phyloP scores from a whole-genome alignment of 495 filamentous ascomycete genomes.

The Bacidia gigantensis region DNA sequence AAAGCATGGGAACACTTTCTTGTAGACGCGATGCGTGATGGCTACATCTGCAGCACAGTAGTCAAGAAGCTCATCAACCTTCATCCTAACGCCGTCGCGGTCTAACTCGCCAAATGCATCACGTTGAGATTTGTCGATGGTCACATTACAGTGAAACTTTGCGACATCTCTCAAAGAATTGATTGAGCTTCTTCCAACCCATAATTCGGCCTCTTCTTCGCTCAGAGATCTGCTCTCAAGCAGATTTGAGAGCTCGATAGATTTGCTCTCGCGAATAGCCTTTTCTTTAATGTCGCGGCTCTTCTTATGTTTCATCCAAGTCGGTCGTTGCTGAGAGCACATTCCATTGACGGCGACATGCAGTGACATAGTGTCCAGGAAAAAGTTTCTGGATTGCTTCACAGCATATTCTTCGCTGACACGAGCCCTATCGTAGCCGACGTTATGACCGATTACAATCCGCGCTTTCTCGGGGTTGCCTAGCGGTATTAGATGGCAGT shows the following conservation, averaged over 20 bases:
- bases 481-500: constrained; percentile 72
- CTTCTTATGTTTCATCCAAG: constrained; percentile 94
- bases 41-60: constrained; percentile 95
- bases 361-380: constrained; percentile 95
- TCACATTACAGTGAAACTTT: constrained; percentile 84
- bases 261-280: constrained; percentile 55
- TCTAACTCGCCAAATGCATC: constrained; percentile 80
- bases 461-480: constrained; percentile 56
- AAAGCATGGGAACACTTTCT: constrained; percentile 81
- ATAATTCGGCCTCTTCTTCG: constrained; percentile 85
- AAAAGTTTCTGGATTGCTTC: constrained; percentile 67
- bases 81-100: constrained; percentile 47
- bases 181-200: constrained; percentile 85
- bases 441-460: constrained; percentile 85
- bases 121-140: constrained; percentile 79
- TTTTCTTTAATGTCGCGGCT: constrained; percentile 71
- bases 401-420: constrained; percentile 82
- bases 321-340: constrained; percentile 91
- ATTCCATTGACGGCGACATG: constrained; percentile 98
- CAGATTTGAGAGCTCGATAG: constrained; percentile 55
- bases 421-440: constrained; percentile 87
- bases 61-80: constrained; percentile 70
- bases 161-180: constrained; percentile 95
- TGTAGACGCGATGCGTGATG: constrained; percentile 83
- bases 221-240: constrained; percentile 49